Percentiles rank a stretch among this genome's conserved stretches.
Conservation (phyloP, 2,329 filamentous ascomycete species). For the Juglanconis juglandina region DNA sequence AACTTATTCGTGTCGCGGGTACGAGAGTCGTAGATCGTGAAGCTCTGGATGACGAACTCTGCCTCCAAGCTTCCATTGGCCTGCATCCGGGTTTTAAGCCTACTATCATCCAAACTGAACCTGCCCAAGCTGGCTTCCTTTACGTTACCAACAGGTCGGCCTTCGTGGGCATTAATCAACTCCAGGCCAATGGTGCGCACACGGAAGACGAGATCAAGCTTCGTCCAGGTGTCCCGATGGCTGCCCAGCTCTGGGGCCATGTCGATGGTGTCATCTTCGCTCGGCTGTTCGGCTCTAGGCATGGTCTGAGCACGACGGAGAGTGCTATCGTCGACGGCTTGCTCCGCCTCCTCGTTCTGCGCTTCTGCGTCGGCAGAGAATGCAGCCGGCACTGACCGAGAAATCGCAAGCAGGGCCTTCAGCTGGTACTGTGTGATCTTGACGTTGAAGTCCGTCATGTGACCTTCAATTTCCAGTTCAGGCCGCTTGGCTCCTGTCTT, state of each 20-base stretch:
- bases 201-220: conserved; percentile 87
- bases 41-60: conserved; percentile 88
- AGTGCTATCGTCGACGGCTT: conserved; percentile 64
- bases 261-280: conserved; percentile 46
- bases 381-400: conserved; percentile 79
- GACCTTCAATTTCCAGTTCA: conserved; percentile 86
- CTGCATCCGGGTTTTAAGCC: conserved; percentile 87
- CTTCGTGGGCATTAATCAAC: conserved; percentile 71
- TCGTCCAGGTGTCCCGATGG: conserved; percentile 76
- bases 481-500: conserved; percentile 72
- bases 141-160: conserved; percentile 73
- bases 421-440: conserved; percentile 87
- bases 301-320: conserved; percentile 45
- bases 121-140: conserved; percentile 81
- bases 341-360: conserved; percentile 68
- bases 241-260: conserved; percentile 69
- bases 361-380: conserved; percentile 74
- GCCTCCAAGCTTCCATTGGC: conserved; percentile 89
- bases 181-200: conserved; percentile 86
- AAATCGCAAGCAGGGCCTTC: conserved; percentile 83
- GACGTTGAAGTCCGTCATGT: conserved; percentile 90
- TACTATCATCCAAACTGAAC: conserved; percentile 91
- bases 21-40: conserved; percentile 92
- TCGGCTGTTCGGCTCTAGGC: conserved; percentile 45
- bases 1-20: conserved; percentile 89